These are phyloP conservation scores for Magnusiomyces magnusii DNA, from an alignment of 1,139 yeast genomes.

Conservation along the genomic window DNA sequence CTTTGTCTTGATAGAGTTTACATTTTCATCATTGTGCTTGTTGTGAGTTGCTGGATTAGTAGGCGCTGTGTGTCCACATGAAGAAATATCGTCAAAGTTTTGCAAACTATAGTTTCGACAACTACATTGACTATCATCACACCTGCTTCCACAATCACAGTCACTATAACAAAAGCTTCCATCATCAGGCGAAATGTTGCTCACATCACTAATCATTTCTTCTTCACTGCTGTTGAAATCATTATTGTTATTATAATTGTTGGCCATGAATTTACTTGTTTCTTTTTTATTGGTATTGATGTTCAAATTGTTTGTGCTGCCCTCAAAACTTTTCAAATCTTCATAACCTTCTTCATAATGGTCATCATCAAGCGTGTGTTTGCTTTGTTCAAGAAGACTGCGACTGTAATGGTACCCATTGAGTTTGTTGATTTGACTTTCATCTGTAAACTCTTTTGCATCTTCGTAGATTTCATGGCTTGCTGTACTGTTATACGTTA, in stretches of 20 bases:
- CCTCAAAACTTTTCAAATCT: not conserved
- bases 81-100: not conserved
- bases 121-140: not conserved
- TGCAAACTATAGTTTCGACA: not conserved
- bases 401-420: not conserved
- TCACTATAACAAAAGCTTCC: not conserved
- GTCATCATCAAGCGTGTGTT: not conserved
- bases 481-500: not conserved
- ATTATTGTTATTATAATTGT: not conserved
- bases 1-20: not conserved
- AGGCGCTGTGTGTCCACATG: not conserved
- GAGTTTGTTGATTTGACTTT: not conserved
- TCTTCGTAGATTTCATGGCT: not conserved
- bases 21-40: not conserved
- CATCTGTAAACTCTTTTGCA: not conserved
- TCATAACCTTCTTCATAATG: not conserved
- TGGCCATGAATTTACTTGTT: not conserved
- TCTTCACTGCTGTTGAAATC: not conserved
- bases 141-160: conserved; percentile 1
- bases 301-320: not conserved
- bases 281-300: not conserved
- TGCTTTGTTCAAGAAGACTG: not conserved
- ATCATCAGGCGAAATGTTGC: not conserved
- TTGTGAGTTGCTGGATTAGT: not conserved
- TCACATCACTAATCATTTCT: not conserved